Evolutionary conservation across 257 asterid species (phyloP).

Genomic region (Plectranthus barbatus): DNA sequence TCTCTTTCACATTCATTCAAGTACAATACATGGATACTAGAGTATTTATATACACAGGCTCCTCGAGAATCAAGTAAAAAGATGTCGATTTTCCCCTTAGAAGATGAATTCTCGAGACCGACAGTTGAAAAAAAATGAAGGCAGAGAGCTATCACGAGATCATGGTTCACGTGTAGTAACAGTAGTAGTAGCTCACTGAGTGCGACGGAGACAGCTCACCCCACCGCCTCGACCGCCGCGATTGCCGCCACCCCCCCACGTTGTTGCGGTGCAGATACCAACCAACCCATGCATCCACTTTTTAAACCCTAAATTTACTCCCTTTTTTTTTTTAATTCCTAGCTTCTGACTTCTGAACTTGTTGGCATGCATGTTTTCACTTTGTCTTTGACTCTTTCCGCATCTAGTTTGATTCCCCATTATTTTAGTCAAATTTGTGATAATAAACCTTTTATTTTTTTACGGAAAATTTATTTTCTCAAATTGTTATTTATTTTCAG

Average conservation of each 20-base stretch:
- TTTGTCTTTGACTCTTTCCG: neutral
- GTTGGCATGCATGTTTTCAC: neutral
- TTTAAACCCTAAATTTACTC: too few species aligned
- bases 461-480: neutral
- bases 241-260: conserved; percentile 17
- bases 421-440: neutral
- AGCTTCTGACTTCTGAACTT: neutral
- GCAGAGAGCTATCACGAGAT: too few species aligned
- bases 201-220: conserved; percentile 15
- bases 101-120: neutral
- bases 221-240: conserved; percentile 12
- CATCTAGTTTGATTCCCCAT: neutral
- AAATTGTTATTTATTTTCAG: too few species aligned
- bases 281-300: too few species aligned
- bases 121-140: too few species aligned
- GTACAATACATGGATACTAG: too few species aligned
- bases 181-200: too few species aligned
- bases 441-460: neutral
- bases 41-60: neutral
- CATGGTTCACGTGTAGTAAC: too few species aligned
- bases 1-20: too few species aligned
- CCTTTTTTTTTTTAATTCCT: neutral
- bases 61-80: neutral
- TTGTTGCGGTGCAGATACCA: neutral
- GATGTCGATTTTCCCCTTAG: too few species aligned